phyloP scores from a whole-genome alignment of 805 yeast genomes.

The Starmerella lactis-condensi region DNA sequence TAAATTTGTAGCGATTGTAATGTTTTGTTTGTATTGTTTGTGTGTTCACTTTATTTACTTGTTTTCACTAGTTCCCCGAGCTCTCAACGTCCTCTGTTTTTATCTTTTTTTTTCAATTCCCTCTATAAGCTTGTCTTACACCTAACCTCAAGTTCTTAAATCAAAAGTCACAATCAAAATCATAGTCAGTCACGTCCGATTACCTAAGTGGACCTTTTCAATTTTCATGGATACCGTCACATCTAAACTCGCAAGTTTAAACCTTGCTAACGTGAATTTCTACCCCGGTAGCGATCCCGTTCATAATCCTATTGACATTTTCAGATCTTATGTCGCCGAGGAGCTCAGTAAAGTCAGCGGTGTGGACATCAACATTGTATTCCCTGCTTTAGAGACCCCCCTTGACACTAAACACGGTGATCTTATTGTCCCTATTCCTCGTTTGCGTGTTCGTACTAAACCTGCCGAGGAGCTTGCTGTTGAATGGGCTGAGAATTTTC shows the following conservation, averaged over 20 bases:
- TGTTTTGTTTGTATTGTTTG: too few relatives aligned
- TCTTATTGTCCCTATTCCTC: conserved; percentile 76
- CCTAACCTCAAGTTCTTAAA: too few relatives aligned
- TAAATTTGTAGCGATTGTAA: too few relatives aligned
- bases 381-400: conserved; percentile 77
- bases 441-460: conserved; percentile 68
- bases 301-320: conserved; percentile 63
- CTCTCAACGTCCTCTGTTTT: too few relatives aligned
- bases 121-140: too few relatives aligned
- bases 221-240: conserved; percentile 10
- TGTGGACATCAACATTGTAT: conserved; percentile 50
- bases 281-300: conserved; percentile 48
- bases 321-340: conserved; percentile 73
- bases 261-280: conserved; percentile 11
- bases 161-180: too few relatives aligned
- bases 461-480: conserved; percentile 52
- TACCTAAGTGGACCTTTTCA: too few relatives aligned
- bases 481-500: conserved; percentile 65
- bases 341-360: conserved; percentile 58
- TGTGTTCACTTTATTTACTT: too few relatives aligned
- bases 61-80: too few relatives aligned
- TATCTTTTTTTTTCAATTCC: too few relatives aligned
- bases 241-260: conserved; percentile 13
- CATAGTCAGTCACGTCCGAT: too few relatives aligned
- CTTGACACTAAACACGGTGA: conserved; percentile 80